Base-by-base conservation (phyloP, 1,284 basidiomycete species). In the Ceratobasidium sp. region DNA sequence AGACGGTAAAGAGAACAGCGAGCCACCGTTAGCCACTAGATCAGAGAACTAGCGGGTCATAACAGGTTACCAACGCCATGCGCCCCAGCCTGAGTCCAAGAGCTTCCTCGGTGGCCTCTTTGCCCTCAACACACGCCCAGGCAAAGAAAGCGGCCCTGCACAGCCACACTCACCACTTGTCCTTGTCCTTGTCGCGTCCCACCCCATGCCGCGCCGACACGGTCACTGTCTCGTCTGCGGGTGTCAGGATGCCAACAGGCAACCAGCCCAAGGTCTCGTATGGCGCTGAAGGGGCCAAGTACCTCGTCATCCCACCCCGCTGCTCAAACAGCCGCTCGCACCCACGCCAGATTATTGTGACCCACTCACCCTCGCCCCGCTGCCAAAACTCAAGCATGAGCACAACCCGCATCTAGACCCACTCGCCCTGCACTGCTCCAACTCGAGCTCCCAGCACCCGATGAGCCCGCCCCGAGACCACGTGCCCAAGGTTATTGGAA, bases 341-440 rank as follows among this genome's bases (percentile, higher is more conserved):
- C 41, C 70, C 70, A 3, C 70, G 70, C 18, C 70, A 73, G 30
- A 73, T 73, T 46, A 64, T 73, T 46, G 70, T 73, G 44, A 73
- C 68, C 2, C 30, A 35, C 44, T 27, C 38, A 12, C 35, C 70
- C 18, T 60, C 57, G 55, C 70, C 70, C 2, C 55, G 59, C 14
- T 57, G 70, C 16, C 33, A 62, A 46, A 59, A 73, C 70, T 73
- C 70, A 57, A 73, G 41, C 23, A 48, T 23, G 33, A 73, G 69
- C 55, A 33, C 69, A 16, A 14, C 69, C 14, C 18, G 69, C 30
- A n/a, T 38, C 69, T 52, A 55, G 33, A 27, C 69, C 20, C 70
- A 57, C 38, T 33, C 55, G 12, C 70, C 18, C 70, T 57, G 18
- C 70, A 46, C 27, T 57, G 70, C 57, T 73, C 70, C 8, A 73